These are phyloP conservation scores for Cystobasidium tubakii DNA, from an alignment of 768 basidiomycete genomes.

Conservation along the genomic window DNA sequence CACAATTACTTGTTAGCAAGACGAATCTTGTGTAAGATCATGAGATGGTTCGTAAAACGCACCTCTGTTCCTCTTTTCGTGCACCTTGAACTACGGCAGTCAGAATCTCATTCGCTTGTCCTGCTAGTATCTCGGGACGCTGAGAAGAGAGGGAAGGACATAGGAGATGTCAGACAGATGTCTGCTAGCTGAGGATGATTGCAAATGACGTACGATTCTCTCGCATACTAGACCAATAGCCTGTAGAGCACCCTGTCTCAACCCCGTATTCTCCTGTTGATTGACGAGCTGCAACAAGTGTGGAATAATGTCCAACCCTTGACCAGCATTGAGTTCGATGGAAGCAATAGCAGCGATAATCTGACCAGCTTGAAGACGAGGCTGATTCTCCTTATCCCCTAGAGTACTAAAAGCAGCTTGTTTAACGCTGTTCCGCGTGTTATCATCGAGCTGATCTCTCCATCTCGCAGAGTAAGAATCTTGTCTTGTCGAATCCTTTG, in stretches of 20 bases:
- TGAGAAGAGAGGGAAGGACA: constrained; percentile 50
- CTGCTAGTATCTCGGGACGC: constrained; percentile 85
- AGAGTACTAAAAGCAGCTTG: constrained; percentile 76
- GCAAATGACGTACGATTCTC: constrained; percentile 65
- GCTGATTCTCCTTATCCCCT: constrained; percentile 63
- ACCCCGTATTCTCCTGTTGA: constrained; percentile 57
- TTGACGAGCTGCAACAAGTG: constrained; percentile 80
- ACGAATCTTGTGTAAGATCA: no score
- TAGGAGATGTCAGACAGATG: constrained; percentile 9
- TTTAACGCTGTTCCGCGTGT: constrained; percentile 74
- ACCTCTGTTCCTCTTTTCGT: constrained; percentile 80
- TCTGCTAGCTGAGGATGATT: not conserved
- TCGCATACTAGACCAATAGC: constrained; percentile 98
- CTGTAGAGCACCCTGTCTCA: constrained; percentile 81
- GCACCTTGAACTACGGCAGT: constrained; percentile 98
- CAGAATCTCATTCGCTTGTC: constrained; percentile 91
- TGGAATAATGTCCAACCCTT: constrained; percentile 87
- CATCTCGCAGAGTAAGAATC: constrained; percentile 71
- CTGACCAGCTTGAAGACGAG: constrained; percentile 82
- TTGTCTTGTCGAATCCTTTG: constrained; percentile 74
- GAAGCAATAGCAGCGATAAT: constrained; percentile 90
- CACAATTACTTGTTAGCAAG: no score
- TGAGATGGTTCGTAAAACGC: no score
- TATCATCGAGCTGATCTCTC: constrained; percentile 62
- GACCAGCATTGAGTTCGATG: constrained; percentile 77